Evolutionary conservation across 768 basidiomycete genomes (phyloP).

Genomic region (Boletus rex-veris): DNA sequence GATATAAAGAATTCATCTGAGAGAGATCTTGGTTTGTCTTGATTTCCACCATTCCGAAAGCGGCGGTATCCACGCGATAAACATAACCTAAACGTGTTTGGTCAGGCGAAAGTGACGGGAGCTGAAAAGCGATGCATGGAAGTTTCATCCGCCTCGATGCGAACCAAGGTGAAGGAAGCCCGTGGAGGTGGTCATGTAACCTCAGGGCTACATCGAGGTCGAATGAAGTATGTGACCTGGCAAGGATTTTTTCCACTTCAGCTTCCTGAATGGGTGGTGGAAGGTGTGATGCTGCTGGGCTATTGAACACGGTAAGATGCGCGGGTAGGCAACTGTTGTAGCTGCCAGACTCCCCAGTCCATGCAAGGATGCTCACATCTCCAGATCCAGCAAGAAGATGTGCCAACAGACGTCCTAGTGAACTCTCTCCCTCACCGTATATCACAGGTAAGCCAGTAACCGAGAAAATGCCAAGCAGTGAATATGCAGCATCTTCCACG

Average conservation of each 20-base stretch:
- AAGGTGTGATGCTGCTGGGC: not conserved
- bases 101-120: not conserved
- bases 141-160: not conserved
- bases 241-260: not conserved
- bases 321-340: too few species aligned
- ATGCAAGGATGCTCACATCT: constrained; percentile 3
- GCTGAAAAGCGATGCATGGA: not conserved
- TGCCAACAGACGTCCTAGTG: not conserved
- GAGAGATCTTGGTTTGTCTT: too few species aligned
- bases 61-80: not conserved
- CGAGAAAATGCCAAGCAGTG: too few species aligned
- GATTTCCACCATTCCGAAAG: too few species aligned
- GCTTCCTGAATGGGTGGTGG: not conserved
- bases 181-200: not conserved
- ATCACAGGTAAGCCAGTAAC: too few species aligned
- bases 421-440: not conserved
- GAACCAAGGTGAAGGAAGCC: too few species aligned
- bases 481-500: too few species aligned
- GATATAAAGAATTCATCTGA: too few species aligned
- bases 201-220: not conserved
- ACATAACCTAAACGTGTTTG: not conserved
- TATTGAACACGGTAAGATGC: too few species aligned
- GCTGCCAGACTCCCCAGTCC: not conserved
- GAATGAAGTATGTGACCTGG: not conserved
- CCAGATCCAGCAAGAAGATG: not conserved